Evolutionary conservation across 371 early-diverging fungal genomes (phyloP), one percentile per base, ranked within the genome.

Genomic region (Zopfochytrium polystomum): DNA sequence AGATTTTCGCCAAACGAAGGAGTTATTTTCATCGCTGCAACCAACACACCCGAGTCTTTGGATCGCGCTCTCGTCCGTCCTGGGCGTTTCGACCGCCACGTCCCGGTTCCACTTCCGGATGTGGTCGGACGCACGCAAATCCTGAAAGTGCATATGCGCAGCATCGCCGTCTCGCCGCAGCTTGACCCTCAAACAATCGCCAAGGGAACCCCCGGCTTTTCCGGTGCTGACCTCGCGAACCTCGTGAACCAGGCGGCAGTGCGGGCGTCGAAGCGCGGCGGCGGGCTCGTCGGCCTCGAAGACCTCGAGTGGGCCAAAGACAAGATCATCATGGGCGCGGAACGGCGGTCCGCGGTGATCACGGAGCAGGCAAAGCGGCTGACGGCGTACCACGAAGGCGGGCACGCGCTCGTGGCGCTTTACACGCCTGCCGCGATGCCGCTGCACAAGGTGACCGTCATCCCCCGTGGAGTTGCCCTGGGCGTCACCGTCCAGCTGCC

Each of bases 321-420:
- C 75, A 90, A 92, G 63, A 93, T 98, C 56, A 75, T 98, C 52
- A 98, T 98, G 98, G 99, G 86, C n/a, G 88, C 92, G 18, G 99
- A 97, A 67, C 83, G 95, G 63, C 87, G 86, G 67, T 88, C 89
- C 20, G 93, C 95, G 2, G 89, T 93, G 5, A 88, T 97, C 52
- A 90, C 93, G 1, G 90, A 89, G 29, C 88, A 93, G 52, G 85
- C 80, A 67, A 92, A 91, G 65, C 78, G 80, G 26, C 70, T 91
- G 32, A 97, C 97, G 2, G 97, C 99, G 0, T 98, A 95, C 67
- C 99, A 98, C 69, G 99, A 98, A 74, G 96, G 95, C 32, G 99
- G 99, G 0, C 99, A 98, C 73, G 90, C 99, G 0, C 77, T 98
- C 33, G 95, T 93, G 2, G 97, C 97, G 2, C 82, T 92, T 62